Base-by-base conservation (phyloP, 768 basidiomycete genomes). In the Leccinum sublutescens region DNA sequence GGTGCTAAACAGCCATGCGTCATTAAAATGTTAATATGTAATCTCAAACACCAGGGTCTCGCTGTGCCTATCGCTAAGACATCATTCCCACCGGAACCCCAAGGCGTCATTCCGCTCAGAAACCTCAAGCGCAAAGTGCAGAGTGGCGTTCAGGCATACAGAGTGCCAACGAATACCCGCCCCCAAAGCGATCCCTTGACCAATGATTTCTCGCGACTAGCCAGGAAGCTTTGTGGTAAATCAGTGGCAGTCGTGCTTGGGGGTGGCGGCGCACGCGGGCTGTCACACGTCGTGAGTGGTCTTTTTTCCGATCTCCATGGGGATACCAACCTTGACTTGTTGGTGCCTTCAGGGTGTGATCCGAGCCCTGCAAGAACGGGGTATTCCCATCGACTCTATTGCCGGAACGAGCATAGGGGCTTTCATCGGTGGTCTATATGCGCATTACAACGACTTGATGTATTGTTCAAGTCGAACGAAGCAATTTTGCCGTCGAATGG, bases 181-280 rank as follows among this genome's bases (percentile, higher is more conserved):
- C 91, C 87, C 15, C 87, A 90, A 69, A 82, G 91, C 1, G 84
- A 86, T n/a, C 84, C 89, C 5, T 87, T 94, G 69, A 84, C 83
- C 62, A 94, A 89, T 64, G 97, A 99, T 71, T 98, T 98, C 71
- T 88, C 94, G 9, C 82, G 97, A 21, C 76, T 99, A 40, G 97
- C 97, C 2, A 79, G 97, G 57, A 77, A 95, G 52, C 83, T 98
- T 38, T 97, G 95, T 68, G 97, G 95, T 14, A 91, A 87, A 66
- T 93, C 91, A 8, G 90, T 98, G 59, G 97, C 95, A 1, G 77
- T 99, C 48, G 95, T 98, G 7, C 82, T 99, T 2, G 97, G 97
- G 19, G 97, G 97, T 6, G 97, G 97, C n/a, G 97, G 97, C 17
- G 97, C 95, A 15, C 83, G 97, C 45, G 97, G 89, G n/a, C 78